These are phyloP conservation scores for Stagonosporopsis vannaccii DNA, from an alignment of 2,329 filamentous ascomycete genomes.

Conservation along the genomic window DNA sequence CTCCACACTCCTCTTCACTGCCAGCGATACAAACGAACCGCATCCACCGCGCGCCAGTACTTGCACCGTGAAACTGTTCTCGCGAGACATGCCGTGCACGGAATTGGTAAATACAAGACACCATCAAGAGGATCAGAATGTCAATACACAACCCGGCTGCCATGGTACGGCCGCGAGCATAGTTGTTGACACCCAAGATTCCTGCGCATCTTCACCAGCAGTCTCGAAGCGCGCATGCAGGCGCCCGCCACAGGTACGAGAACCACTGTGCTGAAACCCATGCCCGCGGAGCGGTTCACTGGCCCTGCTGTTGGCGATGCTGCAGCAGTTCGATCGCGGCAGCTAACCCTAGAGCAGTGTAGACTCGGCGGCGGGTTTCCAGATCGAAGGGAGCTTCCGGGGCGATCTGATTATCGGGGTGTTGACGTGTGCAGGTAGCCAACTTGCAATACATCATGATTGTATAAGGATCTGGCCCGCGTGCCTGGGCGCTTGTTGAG, in stretches of 20 bases:
- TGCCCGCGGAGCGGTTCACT: neutral
- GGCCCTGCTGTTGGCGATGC: neutral
- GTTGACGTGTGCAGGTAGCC: neutral
- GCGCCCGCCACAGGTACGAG: neutral
- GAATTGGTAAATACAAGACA: no score
- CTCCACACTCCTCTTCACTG: no score
- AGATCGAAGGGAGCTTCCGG: conserved; percentile 5
- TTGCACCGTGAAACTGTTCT: no score
- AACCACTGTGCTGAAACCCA: neutral
- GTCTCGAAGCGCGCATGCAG: neutral
- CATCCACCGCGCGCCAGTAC: no score
- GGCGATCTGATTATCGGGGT: neutral
- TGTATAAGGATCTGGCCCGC: neutral
- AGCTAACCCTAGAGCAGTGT: neutral
- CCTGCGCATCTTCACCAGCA: neutral
- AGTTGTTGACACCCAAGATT: no score
- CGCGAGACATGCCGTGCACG: no score
- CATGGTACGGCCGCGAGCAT: no score
- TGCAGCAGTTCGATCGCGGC: conserved; percentile 1
- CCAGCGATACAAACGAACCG: no score
- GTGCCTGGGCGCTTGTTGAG: conserved; percentile 12
- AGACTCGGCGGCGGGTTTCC: conserved; percentile 1
- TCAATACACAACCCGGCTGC: no score
- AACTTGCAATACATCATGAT: conserved; percentile 9
- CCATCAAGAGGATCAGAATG: no score